Evolutionary conservation across 257 asterid genomes (phyloP), one percentile per base, ranked within the genome.

Genomic region (Scutellaria baicalensis): DNA sequence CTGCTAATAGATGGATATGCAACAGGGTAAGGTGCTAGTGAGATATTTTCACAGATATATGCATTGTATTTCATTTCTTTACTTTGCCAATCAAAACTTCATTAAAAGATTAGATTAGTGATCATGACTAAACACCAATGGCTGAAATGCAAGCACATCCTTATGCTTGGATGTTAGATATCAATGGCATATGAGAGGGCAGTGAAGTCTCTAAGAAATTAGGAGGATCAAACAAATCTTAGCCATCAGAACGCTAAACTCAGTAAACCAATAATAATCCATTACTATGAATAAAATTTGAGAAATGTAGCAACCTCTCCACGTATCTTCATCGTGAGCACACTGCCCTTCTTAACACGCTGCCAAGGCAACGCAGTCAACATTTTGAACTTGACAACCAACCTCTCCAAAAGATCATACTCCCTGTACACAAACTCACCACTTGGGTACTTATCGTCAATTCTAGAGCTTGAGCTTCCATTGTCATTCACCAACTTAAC

Each of bases 291-390:
- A 13, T 23, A 27, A 3, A 54, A 0, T 59, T 31, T 6, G 6
- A 65, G 69, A 47, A 9, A 68, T 43, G 4, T 7, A 39, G 39
- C 36, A 35, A 92, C 98, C 98, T 89, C 91, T 66, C 97, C 97
- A 11, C 97, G 96, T 50, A 93, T 59, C 59, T 89, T 91, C 88
- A 91, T 83, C 7, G 89, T 83, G 66, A 93, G 85, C 65, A 93
- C 97, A 52, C 96, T 91, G 76, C 96, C 96, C 72, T 91, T 91
- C 77, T 82, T 82, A 44, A 93, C 93, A 64, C 97, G 96, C 88
- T 93, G 78, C 99, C 97, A 93, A 11, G 99, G 99, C 78, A 74
- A 80, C 1, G 97, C 89, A 70, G 91, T 70, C 13, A 93, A 72
- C 97, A 93, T 87, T 79, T 76, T 93, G 20, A 76, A 79, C 84